Evolutionary conservation across 2,329 filamentous ascomycete species (phyloP), one percentile per base, ranked within the genome.

Genomic region (Arachnomyces sp.): DNA sequence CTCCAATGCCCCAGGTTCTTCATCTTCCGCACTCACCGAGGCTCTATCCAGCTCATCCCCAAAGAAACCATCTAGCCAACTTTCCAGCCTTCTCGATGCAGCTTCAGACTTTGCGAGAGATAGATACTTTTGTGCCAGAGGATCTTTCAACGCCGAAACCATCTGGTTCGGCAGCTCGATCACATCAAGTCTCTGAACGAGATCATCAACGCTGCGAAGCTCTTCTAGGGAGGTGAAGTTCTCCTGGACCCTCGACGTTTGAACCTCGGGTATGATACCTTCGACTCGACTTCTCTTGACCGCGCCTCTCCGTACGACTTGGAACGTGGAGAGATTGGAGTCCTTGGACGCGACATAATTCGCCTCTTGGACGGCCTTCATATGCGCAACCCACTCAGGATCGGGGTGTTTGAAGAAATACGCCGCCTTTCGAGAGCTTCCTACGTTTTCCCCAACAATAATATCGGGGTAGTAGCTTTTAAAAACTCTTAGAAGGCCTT

Each of bases 401-500:
- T 90, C 82, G n/a, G 84, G 84, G 54, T 85, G 81, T 71, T 82
- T 58, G 47, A 55, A 59, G 36, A 51, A 61, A 46, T 54, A 59
- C 40, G 49, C 63, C 56, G 56, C 44, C 34, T 40, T 52, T 45
- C 55, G 53, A 15, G 53, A 57, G 29, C 55, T 47, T 14, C 53
- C 68, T 20, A 77, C 74, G 3, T 76, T 69, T 47, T 82, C 81
- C 15, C 82, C 84, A 11, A 90, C 74, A 43, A 93, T 85, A 40
- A 93, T 85, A 57, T 94, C 86, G 0, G 87, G 86, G 53, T 90
- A 93, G 60, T 90, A 93, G 57, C 90, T 86, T 57, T 92, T 92
- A 66, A 82, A 93, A n/a, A 90, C 78, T 40, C 82, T 76, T 36
- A 93, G 67, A 13, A 94, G 68, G 2, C 84, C 84, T 29, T 83